These are phyloP conservation scores for Colletotrichum sp. DNA, from an alignment of 2,329 filamentous ascomycete genomes.

Conservation along the genomic window DNA sequence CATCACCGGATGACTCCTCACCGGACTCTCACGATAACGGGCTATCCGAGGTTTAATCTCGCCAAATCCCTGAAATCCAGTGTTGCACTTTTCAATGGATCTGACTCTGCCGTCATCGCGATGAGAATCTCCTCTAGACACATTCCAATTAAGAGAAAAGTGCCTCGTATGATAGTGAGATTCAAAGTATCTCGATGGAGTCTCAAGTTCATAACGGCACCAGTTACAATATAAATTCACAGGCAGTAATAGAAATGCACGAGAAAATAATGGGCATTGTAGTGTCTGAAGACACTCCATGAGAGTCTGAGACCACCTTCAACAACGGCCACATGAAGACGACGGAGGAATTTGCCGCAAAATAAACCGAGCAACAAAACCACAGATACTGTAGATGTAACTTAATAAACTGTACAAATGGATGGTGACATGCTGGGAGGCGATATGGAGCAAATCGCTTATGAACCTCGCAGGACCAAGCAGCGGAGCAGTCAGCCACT, in stretches of 20 bases:
- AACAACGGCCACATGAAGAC: neutral
- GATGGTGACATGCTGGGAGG: neutral
- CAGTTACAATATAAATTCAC: rapidly evolving
- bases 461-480: neutral
- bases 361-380: rapidly evolving
- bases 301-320: neutral
- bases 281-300: neutral
- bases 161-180: neutral
- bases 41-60: neutral
- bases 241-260: neutral
- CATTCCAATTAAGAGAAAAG: neutral
- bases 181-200: neutral
- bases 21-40: neutral
- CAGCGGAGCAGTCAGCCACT: neutral
- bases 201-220: neutral
- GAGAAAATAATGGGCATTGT: neutral
- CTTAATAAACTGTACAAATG: neutral
- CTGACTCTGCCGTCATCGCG: neutral
- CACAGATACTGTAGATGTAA: neutral
- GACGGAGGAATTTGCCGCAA: neutral
- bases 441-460: neutral
- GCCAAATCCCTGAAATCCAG: rapidly evolving
- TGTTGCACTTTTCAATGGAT: neutral
- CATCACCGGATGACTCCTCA: neutral
- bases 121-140: neutral